phyloP scores from a whole-genome alignment of 345 rosid species.

The Populus deltoides region DNA sequence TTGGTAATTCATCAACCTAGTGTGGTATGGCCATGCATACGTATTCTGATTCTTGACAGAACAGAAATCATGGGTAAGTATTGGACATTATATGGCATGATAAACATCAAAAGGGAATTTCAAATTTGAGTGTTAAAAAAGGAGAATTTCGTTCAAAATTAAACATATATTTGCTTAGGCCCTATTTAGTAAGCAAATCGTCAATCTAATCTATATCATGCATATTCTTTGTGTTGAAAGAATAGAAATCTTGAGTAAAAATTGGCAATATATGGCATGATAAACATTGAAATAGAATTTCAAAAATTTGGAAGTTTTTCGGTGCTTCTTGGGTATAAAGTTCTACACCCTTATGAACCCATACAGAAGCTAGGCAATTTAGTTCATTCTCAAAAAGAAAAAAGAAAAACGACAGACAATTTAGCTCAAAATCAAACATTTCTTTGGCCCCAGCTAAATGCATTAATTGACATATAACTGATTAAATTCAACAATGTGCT shows the following conservation, averaged over 20 bases:
- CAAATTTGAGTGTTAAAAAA: not conserved
- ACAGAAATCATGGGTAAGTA: not conserved
- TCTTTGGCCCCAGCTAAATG: not conserved
- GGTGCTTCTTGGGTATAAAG: not conserved
- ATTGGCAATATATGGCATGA: too few relatives aligned
- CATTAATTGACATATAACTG: not conserved
- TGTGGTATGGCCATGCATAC: not conserved
- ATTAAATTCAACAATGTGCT: too few relatives aligned
- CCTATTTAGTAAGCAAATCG: too few relatives aligned
- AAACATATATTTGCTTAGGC: too few relatives aligned
- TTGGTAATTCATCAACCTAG: not conserved
- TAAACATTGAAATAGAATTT: too few relatives aligned
- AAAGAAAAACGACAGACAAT: not conserved
- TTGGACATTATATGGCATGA: not conserved
- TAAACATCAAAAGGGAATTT: too few relatives aligned
- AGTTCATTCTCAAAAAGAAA: not conserved
- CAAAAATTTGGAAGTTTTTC: not conserved
- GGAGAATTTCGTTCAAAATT: not conserved
- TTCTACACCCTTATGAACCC: not conserved
- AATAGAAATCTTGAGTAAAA: too few relatives aligned
- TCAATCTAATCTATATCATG: too few relatives aligned
- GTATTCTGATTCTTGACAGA: not conserved
- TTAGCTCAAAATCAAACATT: not conserved
- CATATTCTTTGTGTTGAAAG: too few relatives aligned
- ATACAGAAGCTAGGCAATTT: not conserved